These are phyloP conservation scores for Lolium perenne DNA, from an alignment of 176 grass and related monocot genomes.

Conservation along the genomic window DNA sequence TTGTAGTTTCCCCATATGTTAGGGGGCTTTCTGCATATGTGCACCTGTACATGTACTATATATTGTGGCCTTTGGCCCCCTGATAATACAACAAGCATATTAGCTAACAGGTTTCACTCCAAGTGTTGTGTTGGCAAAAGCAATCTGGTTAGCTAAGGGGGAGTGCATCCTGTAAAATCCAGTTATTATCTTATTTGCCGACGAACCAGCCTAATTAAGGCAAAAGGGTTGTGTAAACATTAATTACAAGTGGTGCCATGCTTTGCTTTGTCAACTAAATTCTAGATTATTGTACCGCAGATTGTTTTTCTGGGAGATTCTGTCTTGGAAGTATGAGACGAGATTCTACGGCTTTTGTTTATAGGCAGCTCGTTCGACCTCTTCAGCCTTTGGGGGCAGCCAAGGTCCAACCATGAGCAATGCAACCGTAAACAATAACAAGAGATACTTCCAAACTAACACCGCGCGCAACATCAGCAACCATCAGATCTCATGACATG, in stretches of 20 bases:
- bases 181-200: not conserved
- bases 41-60: no score
- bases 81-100: no score
- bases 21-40: no score
- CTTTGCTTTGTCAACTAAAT: conserved; percentile 15
- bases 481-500: not conserved
- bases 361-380: not conserved
- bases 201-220: not conserved
- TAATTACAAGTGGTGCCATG: no score
- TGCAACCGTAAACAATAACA: not conserved
- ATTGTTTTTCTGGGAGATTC: not conserved
- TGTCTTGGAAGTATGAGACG: not conserved
- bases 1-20: no score
- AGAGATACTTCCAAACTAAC: not conserved
- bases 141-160: not conserved
- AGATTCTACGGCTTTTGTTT: not conserved
- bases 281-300: not conserved
- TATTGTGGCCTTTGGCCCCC: no score
- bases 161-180: conserved; percentile 21
- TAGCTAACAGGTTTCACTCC: no score
- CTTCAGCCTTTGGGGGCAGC: conserved; percentile 32
- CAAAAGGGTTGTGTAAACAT: not conserved
- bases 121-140: not conserved
- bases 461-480: not conserved
- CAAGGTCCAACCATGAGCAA: conserved; percentile 29